Conservation (phyloP, 2,329 filamentous ascomycete genomes). For the Diplodia intermedia region DNA sequence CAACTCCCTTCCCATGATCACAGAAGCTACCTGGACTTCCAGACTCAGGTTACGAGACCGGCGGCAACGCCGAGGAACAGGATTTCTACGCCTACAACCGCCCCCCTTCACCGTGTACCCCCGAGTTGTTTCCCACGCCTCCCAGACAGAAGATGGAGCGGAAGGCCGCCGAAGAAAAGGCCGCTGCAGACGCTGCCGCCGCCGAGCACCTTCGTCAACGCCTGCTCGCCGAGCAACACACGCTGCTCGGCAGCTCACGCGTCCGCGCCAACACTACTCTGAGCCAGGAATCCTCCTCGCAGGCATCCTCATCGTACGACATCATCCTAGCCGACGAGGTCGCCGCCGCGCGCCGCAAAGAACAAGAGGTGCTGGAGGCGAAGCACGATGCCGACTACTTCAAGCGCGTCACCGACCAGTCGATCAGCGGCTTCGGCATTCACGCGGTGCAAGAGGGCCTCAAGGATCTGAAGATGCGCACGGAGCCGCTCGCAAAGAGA, state of each 20-base stretch:
- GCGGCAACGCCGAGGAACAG: not conserved
- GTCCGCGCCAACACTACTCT: not conserved
- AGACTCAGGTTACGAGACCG: not conserved
- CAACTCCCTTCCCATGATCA: not conserved
- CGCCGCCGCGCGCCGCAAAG: slow-evolving; percentile 7
- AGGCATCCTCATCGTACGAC: not conserved
- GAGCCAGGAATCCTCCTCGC: no score
- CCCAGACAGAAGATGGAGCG: not conserved
- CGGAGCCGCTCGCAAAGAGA: not conserved
- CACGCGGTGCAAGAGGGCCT: slow-evolving; percentile 7
- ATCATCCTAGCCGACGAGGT: slow-evolving; percentile 3
- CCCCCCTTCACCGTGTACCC: not conserved
- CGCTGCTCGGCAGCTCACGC: not conserved
- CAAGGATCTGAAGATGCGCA: not conserved
- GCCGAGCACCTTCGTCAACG: not conserved
- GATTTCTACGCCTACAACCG: not conserved
- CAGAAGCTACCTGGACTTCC: not conserved
- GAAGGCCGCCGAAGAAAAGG: not conserved
- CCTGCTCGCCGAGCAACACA: not conserved
- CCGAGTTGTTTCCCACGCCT: not conserved
- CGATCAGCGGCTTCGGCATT: slow-evolving; percentile 10
- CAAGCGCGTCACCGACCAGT: slow-evolving; percentile 18
- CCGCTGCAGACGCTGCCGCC: not conserved
- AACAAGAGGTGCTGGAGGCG: not conserved
- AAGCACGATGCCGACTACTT: not conserved